Base-by-base conservation (phyloP, 257 asterid species). In the Ajuga chamaepitys region DNA sequence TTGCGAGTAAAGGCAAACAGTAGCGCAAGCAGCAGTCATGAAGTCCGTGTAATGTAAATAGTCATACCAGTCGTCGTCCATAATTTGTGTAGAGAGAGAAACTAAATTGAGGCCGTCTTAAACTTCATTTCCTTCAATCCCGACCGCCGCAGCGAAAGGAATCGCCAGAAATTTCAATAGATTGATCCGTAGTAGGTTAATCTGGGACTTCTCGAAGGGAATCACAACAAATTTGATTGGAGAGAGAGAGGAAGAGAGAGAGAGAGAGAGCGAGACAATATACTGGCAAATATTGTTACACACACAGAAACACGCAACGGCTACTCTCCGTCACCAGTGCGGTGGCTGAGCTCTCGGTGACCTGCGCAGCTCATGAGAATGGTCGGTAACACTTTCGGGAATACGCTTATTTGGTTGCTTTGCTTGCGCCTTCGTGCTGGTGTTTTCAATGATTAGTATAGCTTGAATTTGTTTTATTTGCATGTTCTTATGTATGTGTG, bases 21-120 rank as follows among this genome's bases (percentile, higher is more conserved):
- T 28, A 75, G 62, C 17, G 70, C 45, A 8, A 70, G 67, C 67
- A 66, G 66, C 53, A 64, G 84, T 74, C 85, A 64, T 75, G 81
- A 79, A 81, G 81, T 76, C 86, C 85, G 86, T 83, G 93, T 81
- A 67, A 78, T 83, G 93, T 81, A 67, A 78, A 55, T 60, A 68
- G 82, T 77, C 78, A 71, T 64, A 66, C 62, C 76, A 66, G 77
- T 74, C 77, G 53, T 46, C 76, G 56, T 62, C 77, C 58, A 18
- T 52, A 20, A 42, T 66, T 51, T 66, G 50, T 13, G n/a, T 54
- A 69, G 84, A 71, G 72, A 72, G 72, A 72, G 71, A 63, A 58
- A 14, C 20, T 4, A 12, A 45, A n/a, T n/a, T n/a, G n/a, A n/a
- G n/a, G n/a, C n/a, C n/a, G n/a, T n/a, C n/a, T n/a, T n/a, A n/a